Evolutionary conservation across 805 yeast genomes (phyloP), one percentile per base, ranked within the genome.

Genomic region (Diddensiella transvaalensis): DNA sequence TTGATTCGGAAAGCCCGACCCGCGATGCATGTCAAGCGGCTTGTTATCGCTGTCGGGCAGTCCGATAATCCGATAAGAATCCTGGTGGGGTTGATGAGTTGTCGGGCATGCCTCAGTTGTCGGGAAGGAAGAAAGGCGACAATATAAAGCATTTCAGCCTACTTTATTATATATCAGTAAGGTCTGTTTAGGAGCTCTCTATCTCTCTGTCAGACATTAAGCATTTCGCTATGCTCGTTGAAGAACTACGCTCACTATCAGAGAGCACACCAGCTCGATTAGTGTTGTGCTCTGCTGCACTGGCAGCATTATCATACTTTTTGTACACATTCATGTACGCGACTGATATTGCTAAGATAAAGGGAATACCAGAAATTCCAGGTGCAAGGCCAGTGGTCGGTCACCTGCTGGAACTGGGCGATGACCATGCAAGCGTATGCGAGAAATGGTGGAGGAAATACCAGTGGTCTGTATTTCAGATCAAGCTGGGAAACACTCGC

Each of bases 401-500:
- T n/a, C 65, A 66, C 39, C 50, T 66, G 22, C 53, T 54, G 35
- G 53, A 58, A 15, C 57, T 66, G 13, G 65, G 62, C 6, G 57
- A 60, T 4, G 68, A 66, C 45, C 70, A 66, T 51, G 64, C 70
- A 13, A 51, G 65, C 11, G 60, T 54, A 17, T 58, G 67, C 42
- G 61, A 62, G 41, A 47, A 55, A 32, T 59, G 70, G 59, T 54
- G 70, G 42, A 47, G 60, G 37, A 44, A 63, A 42, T 61, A 64
- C 48, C 58, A 52, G 3, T 48, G 61, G 41, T 62, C 69, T 2
- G 75, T 83, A 1, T 83, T 75, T 58, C 90, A 85, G 56, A 71
- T 84, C 40, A 66, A 83, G 46, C 63, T 85, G 44, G 95, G 95
- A 0, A 67, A 63, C 21, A 70, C 66, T 23, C 66, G 75, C n/a